Conservation (phyloP, 371 early-diverging fungal genomes). For the Mucor racemosus region DNA sequence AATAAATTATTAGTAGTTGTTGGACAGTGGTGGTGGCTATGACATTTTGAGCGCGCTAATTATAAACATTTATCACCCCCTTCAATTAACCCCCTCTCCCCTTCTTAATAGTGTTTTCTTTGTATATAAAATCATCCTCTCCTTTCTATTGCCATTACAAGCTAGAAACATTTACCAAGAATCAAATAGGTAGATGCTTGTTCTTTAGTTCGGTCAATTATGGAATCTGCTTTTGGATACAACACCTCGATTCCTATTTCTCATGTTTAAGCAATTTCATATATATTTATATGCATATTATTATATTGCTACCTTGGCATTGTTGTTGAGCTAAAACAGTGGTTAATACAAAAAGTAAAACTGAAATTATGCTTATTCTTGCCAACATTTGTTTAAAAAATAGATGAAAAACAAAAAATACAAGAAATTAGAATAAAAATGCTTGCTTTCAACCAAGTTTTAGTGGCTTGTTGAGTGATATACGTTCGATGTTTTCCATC, state of each 20-base stretch:
- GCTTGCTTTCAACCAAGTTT: neutral
- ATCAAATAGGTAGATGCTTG: constrained; percentile 22
- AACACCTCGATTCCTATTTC: constrained; percentile 18
- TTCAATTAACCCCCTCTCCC: neutral
- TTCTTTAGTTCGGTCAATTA: constrained; percentile 17
- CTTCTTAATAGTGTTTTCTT: neutral
- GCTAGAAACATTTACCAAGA: constrained; percentile 18
- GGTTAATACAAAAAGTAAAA: neutral
- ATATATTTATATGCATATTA: neutral
- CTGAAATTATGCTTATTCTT: neutral
- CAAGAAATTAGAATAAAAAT: too few relatives aligned
- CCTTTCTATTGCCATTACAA: neutral
- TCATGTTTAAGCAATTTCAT: neutral
- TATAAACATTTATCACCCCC: neutral
- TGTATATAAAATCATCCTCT: neutral
- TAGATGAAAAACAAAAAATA: neutral
- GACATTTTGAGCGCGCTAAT: neutral
- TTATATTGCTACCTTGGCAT: constrained; percentile 5
- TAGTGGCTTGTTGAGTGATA: constrained; percentile 2
- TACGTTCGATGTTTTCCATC: neutral
- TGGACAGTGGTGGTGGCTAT: neutral
- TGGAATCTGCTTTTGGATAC: constrained; percentile 23
- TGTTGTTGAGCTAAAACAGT: constrained; percentile 10
- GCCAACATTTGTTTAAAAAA: neutral
- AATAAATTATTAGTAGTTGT: neutral